Conservation (phyloP, 768 basidiomycete species). For the Psilocybe subaeruginosa region DNA sequence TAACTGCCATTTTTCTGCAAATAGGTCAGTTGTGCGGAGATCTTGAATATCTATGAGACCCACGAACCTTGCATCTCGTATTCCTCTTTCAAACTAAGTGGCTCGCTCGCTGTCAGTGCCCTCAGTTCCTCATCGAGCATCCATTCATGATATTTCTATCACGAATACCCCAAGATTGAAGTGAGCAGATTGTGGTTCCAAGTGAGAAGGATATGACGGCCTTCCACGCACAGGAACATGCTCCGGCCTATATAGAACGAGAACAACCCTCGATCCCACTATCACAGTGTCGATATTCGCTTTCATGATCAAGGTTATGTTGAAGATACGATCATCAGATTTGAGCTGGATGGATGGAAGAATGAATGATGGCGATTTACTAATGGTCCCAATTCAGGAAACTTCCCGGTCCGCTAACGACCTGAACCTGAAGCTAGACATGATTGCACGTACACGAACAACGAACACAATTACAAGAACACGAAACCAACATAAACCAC, state of each 20-base stretch:
- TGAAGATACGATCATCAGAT: no score
- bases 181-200: background rate
- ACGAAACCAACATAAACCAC: no score
- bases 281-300: conserved; percentile 69
- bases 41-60: background rate
- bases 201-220: background rate
- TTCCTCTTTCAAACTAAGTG: conserved; percentile 78
- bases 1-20: conserved; percentile 77
- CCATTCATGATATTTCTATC: conserved; percentile 85
- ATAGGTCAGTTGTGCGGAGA: background rate
- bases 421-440: no score
- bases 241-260: conserved; percentile 78
- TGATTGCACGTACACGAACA: no score
- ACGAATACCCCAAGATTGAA: background rate
- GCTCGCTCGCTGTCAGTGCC: conserved; percentile 83
- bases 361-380: no score
- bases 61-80: conserved; percentile 83
- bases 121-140: conserved; percentile 79
- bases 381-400: no score
- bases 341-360: no score
- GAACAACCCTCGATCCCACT: conserved; percentile 64
- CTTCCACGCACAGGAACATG: conserved; percentile 46
- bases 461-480: no score
- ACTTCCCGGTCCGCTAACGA: no score
- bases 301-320: conserved; percentile 47